phyloP scores from a whole-genome alignment of 768 basidiomycete species.

The Rhodosporidiobolus sp. region DNA sequence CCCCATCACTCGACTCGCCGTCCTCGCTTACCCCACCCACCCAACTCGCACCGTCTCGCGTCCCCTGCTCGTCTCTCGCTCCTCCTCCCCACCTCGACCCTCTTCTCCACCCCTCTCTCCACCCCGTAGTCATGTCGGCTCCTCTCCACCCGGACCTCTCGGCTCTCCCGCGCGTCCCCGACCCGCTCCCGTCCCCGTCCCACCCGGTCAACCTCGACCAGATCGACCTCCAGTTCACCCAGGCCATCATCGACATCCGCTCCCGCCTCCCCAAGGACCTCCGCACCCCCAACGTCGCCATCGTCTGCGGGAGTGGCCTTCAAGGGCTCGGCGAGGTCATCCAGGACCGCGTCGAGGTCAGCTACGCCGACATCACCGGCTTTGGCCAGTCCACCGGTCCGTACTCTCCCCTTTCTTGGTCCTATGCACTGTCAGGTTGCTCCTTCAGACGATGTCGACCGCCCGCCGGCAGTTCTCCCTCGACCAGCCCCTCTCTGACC shows the following conservation, averaged over 20 bases:
- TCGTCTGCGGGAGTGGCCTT: constrained; percentile 83
- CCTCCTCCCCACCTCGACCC: neutral
- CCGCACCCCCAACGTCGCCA: constrained; percentile 65
- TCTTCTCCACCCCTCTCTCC: neutral
- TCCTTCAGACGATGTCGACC: neutral
- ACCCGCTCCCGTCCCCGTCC: constrained; percentile 10
- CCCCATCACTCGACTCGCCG: too few relatives aligned
- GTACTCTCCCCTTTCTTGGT: neutral
- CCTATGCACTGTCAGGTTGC: too few relatives aligned
- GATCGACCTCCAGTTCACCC: neutral
- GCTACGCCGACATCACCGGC: constrained; percentile 67
- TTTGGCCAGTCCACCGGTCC: constrained; percentile 74
- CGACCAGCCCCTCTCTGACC: neutral
- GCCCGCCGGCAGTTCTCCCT: too few relatives aligned
- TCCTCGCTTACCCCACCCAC: too few relatives aligned
- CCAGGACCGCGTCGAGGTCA: constrained; percentile 50
- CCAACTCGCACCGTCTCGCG: too few relatives aligned
- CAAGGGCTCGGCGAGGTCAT: constrained; percentile 63
- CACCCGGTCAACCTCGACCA: neutral
- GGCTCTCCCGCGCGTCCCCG: constrained; percentile 9
- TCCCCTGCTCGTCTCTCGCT: too few relatives aligned
- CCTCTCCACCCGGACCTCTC: neutral
- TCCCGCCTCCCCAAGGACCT: constrained; percentile 48
- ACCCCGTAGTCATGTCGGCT: neutral
- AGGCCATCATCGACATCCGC: constrained; percentile 21